Percentiles rank a stretch among this genome's conserved stretches.
These are phyloP conservation scores for Chlamydomonas incerta DNA, from an alignment of 139 green algal genomes.

Conservation along the genomic window DNA sequence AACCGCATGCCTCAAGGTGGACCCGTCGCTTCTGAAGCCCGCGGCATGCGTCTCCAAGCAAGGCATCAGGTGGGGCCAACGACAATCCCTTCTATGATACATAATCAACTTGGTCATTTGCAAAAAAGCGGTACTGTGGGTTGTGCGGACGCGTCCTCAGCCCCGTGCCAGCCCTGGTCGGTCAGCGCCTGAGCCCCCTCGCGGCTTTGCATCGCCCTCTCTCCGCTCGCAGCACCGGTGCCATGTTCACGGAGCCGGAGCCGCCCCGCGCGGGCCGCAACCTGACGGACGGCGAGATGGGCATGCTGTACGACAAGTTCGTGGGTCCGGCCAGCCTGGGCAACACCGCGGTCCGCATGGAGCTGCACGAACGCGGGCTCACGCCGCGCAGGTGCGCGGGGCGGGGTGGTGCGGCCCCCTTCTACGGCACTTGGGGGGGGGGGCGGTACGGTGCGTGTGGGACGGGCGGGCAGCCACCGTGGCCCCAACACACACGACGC, in stretches of 20 bases:
- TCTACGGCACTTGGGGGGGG: too few relatives aligned
- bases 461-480: too few relatives aligned
- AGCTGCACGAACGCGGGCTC: background rate
- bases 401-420: too few relatives aligned
- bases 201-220: background rate
- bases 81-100: too few relatives aligned
- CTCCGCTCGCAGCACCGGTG: background rate
- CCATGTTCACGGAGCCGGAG: background rate
- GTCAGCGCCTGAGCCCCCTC: too few relatives aligned
- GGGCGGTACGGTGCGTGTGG: too few relatives aligned
- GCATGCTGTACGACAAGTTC: slow-evolving; percentile 12
- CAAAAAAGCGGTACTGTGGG: background rate
- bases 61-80: background rate
- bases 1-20: background rate
- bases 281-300: slow-evolving; percentile 21
- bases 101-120: too few relatives aligned
- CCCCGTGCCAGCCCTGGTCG: too few relatives aligned
- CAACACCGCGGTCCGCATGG: slow-evolving; percentile 15
- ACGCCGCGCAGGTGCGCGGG: too few relatives aligned
- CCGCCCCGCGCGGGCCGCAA: background rate
- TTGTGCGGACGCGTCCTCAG: background rate
- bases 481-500: too few relatives aligned
- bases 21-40: background rate
- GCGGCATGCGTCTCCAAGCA: background rate
- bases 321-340: slow-evolving; percentile 13